Base-by-base conservation (phyloP, 805 yeast species). In the Sugiyamaella marilandica region DNA sequence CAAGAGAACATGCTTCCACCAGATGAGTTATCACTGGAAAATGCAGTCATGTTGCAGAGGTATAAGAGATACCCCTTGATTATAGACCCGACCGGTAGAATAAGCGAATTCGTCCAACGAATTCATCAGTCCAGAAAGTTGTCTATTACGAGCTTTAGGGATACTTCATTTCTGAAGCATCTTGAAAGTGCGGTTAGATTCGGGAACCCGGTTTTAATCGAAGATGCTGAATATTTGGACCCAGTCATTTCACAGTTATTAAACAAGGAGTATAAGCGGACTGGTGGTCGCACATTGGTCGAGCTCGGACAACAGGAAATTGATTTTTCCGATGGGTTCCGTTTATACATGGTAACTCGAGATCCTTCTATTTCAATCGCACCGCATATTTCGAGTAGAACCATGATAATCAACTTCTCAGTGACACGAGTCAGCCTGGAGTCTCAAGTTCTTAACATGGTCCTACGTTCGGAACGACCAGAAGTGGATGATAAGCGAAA, bases 181-280 rank as follows among this genome's bases (percentile, higher is more conserved):
- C 62, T 92, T 13, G 96, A 90, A 64, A 85, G 88, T 61, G 84
- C 95, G 0, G 64, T 91, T 26, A 73, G 94, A 57, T 91, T 91
- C 73, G 97, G 98, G 3, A 89, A 87, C 2, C 61, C 79, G 0
- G 70, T 92, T 7, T 63, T 91, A 11, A 75, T 92, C 14, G 81
- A 81, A 58, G 92, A 92, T 68, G 90, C 91, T 2, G 97, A 92
- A 62, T 70, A 76, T 58, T 83, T 79, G 62, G 92, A 92, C 64
- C 95, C 97, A 0, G 69, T 87, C 7, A 63, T 92, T 10, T 79
- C 79, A 52, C 74, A 85, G 0, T 67, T 92, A 1, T 66, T 92
- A 46, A 74, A 80, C 45, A 72, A 74, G 32, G 95, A 89, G 54
- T 74, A 79, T 36, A 75, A 75, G 29, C 71, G 74, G 29, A 74